Evolutionary conservation across 2,329 filamentous ascomycete genomes (phyloP).

Genomic region (Penicillium corylophilum): DNA sequence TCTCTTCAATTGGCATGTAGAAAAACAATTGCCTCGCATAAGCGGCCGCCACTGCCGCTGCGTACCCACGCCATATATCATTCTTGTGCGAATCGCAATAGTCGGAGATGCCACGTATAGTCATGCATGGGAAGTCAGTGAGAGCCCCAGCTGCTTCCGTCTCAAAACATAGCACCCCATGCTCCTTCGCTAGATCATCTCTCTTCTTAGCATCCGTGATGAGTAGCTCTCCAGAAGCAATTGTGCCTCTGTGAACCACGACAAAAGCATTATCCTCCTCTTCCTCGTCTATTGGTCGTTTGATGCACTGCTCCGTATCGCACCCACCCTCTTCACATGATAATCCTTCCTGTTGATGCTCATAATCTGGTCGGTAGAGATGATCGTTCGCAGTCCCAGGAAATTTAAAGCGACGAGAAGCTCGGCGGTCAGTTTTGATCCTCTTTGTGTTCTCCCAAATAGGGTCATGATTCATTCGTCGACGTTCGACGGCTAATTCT

Average conservation of each 20-base stretch:
- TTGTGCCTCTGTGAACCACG: conserved; percentile 16
- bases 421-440: not conserved
- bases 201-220: conserved; percentile 17
- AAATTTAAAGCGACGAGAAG: not conserved
- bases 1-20: not conserved
- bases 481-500: conserved; percentile 5
- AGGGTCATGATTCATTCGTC: not conserved
- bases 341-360: conserved; percentile 5
- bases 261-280: conserved; percentile 2
- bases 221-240: conserved; percentile 20
- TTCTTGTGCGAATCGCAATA: conserved; percentile 24
- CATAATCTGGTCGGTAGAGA: conserved; percentile 1
- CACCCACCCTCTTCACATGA: not conserved
- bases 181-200: conserved; percentile 9
- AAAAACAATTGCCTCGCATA: not conserved
- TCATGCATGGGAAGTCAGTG: conserved; percentile 13
- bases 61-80: conserved; percentile 4
- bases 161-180: conserved; percentile 16
- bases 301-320: conserved; percentile 3
- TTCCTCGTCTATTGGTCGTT: conserved; percentile 4
- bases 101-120: conserved; percentile 23
- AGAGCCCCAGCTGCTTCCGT: conserved; percentile 15
- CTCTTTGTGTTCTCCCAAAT: not conserved
- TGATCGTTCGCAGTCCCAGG: not conserved
- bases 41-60: not conserved